phyloP scores from a whole-genome alignment of 1,284 basidiomycete species.

The Ustilago hordei region DNA sequence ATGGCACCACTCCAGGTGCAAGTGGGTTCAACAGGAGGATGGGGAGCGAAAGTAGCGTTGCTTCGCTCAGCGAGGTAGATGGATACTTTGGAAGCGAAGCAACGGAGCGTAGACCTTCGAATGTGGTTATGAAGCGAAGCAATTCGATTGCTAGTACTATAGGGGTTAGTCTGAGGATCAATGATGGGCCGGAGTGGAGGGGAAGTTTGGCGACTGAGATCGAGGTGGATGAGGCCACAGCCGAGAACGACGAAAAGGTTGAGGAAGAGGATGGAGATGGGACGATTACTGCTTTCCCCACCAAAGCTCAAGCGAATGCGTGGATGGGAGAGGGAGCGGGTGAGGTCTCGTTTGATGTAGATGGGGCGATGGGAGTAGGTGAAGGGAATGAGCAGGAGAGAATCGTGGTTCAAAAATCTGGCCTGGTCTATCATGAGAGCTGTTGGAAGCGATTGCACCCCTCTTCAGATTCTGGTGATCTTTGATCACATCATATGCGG shows the following conservation, averaged over 20 bases:
- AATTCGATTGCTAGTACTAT: constrained; percentile 24
- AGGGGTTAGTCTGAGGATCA: constrained; percentile 37
- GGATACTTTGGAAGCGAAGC: constrained; percentile 31
- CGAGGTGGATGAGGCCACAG: not conserved
- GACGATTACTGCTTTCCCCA: constrained; percentile 29
- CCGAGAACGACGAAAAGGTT: constrained; percentile 1
- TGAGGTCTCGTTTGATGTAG: constrained; percentile 4
- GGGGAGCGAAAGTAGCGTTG: constrained; percentile 11
- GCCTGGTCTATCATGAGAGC: constrained; percentile 36
- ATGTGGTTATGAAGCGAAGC: constrained; percentile 28
- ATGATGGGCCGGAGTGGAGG: constrained; percentile 23
- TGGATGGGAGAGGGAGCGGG: not conserved
- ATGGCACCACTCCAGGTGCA: constrained; percentile 1
- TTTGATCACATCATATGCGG: not conserved
- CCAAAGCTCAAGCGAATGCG: not conserved
- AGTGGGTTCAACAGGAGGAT: constrained; percentile 3
- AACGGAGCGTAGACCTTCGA: constrained; percentile 4
- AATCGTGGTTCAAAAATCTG: constrained; percentile 44
- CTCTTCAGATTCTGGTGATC: not conserved
- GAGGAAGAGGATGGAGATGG: constrained; percentile 37
- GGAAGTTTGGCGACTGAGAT: not conserved
- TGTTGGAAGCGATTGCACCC: constrained; percentile 28
- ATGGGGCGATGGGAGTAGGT: not conserved
- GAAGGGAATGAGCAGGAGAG: constrained; percentile 21
- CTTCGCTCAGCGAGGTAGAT: constrained; percentile 22